Conservation (phyloP, 2,329 filamentous ascomycete genomes). For the Ophiostoma piceae region DNA sequence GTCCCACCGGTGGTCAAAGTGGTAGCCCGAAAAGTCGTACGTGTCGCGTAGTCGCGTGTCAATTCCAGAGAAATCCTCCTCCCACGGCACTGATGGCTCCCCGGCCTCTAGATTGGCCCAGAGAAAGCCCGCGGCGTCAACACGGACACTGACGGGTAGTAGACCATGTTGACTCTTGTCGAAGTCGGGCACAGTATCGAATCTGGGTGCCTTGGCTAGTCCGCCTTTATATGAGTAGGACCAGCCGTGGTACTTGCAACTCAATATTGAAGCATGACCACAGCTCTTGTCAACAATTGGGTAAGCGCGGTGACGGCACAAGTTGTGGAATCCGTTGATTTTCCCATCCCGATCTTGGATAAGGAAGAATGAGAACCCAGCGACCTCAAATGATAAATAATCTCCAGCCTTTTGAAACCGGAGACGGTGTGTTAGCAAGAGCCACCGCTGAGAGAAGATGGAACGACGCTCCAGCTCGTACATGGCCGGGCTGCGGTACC, state of each 20-base stretch:
- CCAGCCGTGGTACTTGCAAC: constrained; percentile 45
- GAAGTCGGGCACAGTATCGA: constrained; percentile 38
- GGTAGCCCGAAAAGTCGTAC: constrained; percentile 31
- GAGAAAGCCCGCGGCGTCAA: constrained; percentile 32
- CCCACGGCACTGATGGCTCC: constrained; percentile 39
- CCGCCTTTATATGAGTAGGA: constrained; percentile 41
- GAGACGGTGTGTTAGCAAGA: constrained; percentile 35
- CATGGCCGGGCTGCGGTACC: constrained; percentile 41
- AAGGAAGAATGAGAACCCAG: constrained; percentile 39
- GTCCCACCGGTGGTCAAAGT: constrained; percentile 30
- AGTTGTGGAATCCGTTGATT: constrained; percentile 41
- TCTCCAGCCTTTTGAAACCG: constrained; percentile 36
- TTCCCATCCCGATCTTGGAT: constrained; percentile 34
- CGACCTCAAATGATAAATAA: constrained; percentile 35
- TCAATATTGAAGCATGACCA: constrained; percentile 38
- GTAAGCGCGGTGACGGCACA: constrained; percentile 43
- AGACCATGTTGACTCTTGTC: constrained; percentile 41
- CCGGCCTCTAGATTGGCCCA: constrained; percentile 37
- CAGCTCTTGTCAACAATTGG: constrained; percentile 37
- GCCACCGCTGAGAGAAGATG: constrained; percentile 41
- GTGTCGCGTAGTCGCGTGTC: constrained; percentile 18
- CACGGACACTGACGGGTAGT: constrained; percentile 42
- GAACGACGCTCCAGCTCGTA: constrained; percentile 43
- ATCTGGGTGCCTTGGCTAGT: constrained; percentile 41
- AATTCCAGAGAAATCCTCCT: constrained; percentile 33